Conservation (phyloP, 441 rosid species). For the Codiaeum variegatum region DNA sequence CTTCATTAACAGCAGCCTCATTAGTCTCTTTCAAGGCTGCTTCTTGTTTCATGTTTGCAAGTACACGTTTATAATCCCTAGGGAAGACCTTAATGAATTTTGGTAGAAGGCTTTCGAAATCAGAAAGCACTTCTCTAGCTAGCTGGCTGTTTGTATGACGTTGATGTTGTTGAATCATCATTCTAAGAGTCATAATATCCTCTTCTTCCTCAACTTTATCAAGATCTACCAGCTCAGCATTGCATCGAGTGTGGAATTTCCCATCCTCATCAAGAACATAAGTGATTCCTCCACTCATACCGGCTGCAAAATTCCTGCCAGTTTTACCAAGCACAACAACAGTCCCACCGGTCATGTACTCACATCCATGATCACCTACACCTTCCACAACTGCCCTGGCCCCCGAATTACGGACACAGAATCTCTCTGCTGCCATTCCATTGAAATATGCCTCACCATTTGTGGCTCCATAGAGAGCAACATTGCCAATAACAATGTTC, state of each 20-base stretch:
- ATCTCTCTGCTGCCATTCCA: conserved; percentile 99
- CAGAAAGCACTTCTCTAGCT: conserved; percentile 81
- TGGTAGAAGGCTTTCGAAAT: conserved; percentile 71
- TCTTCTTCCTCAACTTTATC: conserved; percentile 94
- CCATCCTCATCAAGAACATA: conserved; percentile 89
- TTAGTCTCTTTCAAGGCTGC: conserved; percentile 41
- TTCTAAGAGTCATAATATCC: conserved; percentile 74
- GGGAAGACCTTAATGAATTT: conserved; percentile 95
- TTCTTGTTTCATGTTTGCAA: conserved; percentile 67
- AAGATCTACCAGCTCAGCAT: conserved; percentile 88
- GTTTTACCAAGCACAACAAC: conserved; percentile 97
- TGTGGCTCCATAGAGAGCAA: conserved; percentile 96
- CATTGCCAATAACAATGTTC: conserved; percentile 96
- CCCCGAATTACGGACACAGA: conserved; percentile 99
- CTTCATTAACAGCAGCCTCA: conserved; percentile 46
- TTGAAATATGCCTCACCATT: conserved; percentile 93
- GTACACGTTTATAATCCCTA: conserved; percentile 91
- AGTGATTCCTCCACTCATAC: conserved; percentile 99
- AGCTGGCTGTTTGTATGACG: conserved; percentile 89
- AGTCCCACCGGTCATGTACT: conserved; percentile 99
- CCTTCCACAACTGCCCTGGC: conserved; percentile 99
- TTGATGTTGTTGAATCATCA: conserved; percentile 99
- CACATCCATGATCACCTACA: conserved; percentile 99
- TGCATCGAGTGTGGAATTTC: conserved; percentile 81
- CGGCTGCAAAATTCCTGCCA: conserved; percentile 99